A percentile compares a stretch with the other conserved stretches of the same genome.
These are phyloP conservation scores for Spiraea crenata DNA, from an alignment of 331 rosid genomes.

Conservation along the genomic window DNA sequence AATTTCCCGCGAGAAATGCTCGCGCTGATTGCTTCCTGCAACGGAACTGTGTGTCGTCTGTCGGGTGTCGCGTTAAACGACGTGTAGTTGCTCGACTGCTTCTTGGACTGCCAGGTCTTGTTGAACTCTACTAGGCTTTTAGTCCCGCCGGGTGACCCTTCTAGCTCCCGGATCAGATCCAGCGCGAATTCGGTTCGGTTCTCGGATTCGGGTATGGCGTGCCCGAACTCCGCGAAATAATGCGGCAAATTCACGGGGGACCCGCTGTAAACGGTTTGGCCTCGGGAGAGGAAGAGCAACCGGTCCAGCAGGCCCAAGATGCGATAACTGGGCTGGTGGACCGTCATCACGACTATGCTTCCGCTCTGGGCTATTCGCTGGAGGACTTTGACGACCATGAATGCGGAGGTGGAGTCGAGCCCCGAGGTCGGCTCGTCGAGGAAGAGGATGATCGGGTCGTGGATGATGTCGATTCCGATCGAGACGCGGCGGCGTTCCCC, in stretches of 20 bases:
- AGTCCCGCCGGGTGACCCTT: conserved; percentile 77
- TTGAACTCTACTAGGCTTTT: conserved; percentile 74
- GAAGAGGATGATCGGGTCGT: conserved; percentile 83
- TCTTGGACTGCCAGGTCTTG: conserved; percentile 77
- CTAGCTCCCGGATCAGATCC: conserved; percentile 82
- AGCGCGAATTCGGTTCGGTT: conserved; percentile 90
- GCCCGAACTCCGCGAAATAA: conserved; percentile 76
- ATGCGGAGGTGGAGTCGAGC: conserved; percentile 90
- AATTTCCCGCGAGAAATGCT: conserved; percentile 77
- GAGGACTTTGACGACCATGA: conserved; percentile 89
- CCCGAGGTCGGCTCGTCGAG: conserved; percentile 96
- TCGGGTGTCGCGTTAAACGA: not conserved
- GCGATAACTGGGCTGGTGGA: conserved; percentile 89
- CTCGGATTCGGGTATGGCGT: conserved; percentile 80
- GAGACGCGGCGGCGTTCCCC: conserved; percentile 90
- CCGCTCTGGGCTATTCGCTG: conserved; percentile 95
- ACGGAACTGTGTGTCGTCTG: conserved; percentile 31
- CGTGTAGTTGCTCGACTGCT: conserved; percentile 9
- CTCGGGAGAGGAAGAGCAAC: conserved; percentile 70
- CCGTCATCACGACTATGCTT: conserved; percentile 89
- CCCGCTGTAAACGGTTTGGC: conserved; percentile 86
- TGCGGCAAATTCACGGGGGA: conserved; percentile 57
- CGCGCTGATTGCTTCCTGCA: conserved; percentile 88
- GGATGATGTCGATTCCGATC: conserved; percentile 85
- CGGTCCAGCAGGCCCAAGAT: conserved; percentile 76